Conservation (phyloP, 1,284 basidiomycete genomes). For the Chondrostereum purpureum region DNA sequence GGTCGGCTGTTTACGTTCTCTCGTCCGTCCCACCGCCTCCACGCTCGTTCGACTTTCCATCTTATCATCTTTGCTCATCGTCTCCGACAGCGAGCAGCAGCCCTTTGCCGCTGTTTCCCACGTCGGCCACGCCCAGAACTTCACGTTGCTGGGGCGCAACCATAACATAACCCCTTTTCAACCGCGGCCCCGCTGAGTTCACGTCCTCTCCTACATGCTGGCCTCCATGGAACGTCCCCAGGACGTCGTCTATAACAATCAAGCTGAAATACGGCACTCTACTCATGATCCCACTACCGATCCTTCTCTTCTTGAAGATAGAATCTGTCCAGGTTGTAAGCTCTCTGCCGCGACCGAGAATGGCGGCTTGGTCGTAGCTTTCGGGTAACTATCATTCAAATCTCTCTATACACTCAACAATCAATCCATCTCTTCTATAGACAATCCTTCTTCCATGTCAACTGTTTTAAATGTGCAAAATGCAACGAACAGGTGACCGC, state of each 20-base stretch:
- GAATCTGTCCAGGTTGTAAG: slow-evolving; percentile 81
- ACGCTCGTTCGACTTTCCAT: not conserved
- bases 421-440: slow-evolving; percentile 29
- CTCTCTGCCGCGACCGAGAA: slow-evolving; percentile 76
- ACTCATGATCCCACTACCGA: slow-evolving; percentile 7
- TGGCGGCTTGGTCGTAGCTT: slow-evolving; percentile 85
- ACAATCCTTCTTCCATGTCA: slow-evolving; percentile 77
- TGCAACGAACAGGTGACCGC: slow-evolving; percentile 76
- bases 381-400: slow-evolving; percentile 52
- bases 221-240: slow-evolving; percentile 22
- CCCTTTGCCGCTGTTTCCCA: not conserved
- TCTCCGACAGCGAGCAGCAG: not conserved
- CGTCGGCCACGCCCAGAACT: not conserved
- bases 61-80: no score
- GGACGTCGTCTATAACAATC: not conserved
- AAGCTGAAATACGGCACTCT: not conserved
- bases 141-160: not conserved
- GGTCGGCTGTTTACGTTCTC: no score
- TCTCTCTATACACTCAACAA: slow-evolving; percentile 9
- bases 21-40: not conserved
- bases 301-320: slow-evolving; percentile 42
- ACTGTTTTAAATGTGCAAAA: slow-evolving; percentile 82
- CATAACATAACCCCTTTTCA: not conserved
- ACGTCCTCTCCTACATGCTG: slow-evolving; percentile 21
- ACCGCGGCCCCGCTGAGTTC: slow-evolving; percentile 8